phyloP scores from a whole-genome alignment of 345 rosid species.

The Eucalyptus leucophloia region DNA sequence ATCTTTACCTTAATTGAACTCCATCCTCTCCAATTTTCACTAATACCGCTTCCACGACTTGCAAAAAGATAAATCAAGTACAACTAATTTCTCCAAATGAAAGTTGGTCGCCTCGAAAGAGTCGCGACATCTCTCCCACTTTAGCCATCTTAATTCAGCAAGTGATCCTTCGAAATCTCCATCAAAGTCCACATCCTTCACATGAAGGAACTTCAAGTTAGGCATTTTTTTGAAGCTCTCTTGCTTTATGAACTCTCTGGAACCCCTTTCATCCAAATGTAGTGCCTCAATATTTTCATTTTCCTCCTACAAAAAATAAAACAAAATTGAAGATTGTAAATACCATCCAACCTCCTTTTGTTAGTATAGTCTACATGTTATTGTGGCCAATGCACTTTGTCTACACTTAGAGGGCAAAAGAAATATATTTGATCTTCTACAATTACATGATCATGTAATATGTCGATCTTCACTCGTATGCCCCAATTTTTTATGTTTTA shows the following conservation, averaged over 20 bases:
- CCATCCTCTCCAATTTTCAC: background rate
- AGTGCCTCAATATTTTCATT: too few relatives aligned
- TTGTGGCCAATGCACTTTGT: background rate
- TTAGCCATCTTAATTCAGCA: too few relatives aligned
- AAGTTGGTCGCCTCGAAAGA: fast-evolving
- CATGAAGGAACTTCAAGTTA: too few relatives aligned
- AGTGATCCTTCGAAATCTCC: background rate
- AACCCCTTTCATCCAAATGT: fast-evolving
- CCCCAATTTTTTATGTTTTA: too few relatives aligned
- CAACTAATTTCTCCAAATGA: too few relatives aligned
- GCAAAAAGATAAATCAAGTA: too few relatives aligned
- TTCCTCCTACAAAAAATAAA: too few relatives aligned
- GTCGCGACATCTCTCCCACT: fast-evolving
- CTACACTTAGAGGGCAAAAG: background rate
- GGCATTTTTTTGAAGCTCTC: too few relatives aligned
- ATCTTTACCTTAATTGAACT: background rate
- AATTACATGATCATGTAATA: background rate
- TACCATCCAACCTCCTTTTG: too few relatives aligned
- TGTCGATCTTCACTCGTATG: background rate
- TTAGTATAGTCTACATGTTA: background rate
- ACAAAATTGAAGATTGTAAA: too few relatives aligned
- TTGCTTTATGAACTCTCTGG: fast-evolving
- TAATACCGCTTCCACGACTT: fast-evolving
- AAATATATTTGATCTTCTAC: background rate
- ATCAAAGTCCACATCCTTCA: fast-evolving